Evolutionary conservation across 148 eudicot genomes (phyloP).

Genomic region (Rhododendron henanense): DNA sequence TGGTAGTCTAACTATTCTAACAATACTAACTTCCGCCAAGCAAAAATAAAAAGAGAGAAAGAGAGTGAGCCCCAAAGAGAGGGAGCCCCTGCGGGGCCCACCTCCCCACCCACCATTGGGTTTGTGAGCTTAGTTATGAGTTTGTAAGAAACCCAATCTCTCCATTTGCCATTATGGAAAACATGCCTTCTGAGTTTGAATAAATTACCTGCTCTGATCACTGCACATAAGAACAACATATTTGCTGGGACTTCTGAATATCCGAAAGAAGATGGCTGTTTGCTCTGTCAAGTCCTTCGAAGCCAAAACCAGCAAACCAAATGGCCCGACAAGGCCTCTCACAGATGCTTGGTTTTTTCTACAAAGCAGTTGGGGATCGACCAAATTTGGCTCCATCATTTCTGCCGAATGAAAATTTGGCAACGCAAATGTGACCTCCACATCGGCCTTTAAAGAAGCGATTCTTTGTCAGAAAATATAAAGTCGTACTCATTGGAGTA

Average conservation of each 20-base stretch:
- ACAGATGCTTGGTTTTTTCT: constrained; percentile 9
- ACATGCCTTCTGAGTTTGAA: neutral
- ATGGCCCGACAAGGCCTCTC: constrained; percentile 23
- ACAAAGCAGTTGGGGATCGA: constrained; percentile 26
- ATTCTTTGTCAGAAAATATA: no score
- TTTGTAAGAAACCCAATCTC: neutral
- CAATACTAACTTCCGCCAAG: no score
- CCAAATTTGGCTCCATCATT: constrained; percentile 3
- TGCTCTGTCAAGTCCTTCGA: constrained; percentile 22
- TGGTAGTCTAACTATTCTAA: no score
- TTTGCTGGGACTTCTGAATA: constrained; percentile 20
- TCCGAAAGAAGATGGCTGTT: constrained; percentile 30
- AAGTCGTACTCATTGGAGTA: neutral
- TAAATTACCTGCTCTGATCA: constrained; percentile 28
- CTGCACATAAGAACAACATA: constrained; percentile 27
- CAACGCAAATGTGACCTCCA: constrained; percentile 21
- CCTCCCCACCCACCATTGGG: neutral
- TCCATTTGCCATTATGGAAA: neutral
- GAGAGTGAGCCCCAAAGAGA: neutral
- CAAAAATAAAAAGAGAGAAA: no score
- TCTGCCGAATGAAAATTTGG: constrained; percentile 21
- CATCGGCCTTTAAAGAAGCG: constrained; percentile 19
- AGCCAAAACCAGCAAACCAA: constrained; percentile 28
- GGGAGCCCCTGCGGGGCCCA: neutral
- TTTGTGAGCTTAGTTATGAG: neutral